Evolutionary conservation across 305 asterid species (phyloP).

Genomic region (Coffea humblotiana): DNA sequence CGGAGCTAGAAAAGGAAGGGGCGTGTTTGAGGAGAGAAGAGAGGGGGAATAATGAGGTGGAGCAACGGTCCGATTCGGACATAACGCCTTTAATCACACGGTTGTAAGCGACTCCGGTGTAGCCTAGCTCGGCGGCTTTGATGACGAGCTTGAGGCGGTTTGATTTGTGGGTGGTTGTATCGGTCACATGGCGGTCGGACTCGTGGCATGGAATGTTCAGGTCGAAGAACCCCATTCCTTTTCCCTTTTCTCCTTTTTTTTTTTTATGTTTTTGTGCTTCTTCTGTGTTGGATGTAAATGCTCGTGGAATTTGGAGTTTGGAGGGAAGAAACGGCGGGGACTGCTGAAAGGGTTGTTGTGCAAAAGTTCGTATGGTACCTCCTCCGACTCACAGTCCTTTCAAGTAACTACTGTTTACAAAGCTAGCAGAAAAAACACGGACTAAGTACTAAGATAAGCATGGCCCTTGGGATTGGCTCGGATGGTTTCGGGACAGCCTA

Average conservation of each 20-base stretch:
- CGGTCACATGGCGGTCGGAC: constrained; percentile 27
- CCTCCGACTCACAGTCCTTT: no score
- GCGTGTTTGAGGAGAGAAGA: constrained; percentile 48
- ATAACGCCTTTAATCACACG: constrained; percentile 78
- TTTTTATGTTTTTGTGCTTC: no score
- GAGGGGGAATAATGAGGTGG: constrained; percentile 56
- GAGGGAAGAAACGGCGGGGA: no score
- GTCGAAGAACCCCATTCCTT: constrained; percentile 74
- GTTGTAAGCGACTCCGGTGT: constrained; percentile 81
- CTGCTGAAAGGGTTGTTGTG: no score
- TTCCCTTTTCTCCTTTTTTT: no score
- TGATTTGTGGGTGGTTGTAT: constrained; percentile 39
- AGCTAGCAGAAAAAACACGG: no score
- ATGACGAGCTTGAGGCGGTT: constrained; percentile 65
- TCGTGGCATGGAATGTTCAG: constrained; percentile 60
- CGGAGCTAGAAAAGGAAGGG: constrained; percentile 59
- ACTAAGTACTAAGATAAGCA: no score
- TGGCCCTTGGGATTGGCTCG: no score
- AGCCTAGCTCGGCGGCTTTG: constrained; percentile 82
- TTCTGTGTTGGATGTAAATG: background rate
- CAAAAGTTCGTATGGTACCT: no score
- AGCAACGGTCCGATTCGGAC: constrained; percentile 81
- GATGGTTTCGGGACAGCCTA: no score
- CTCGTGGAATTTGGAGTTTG: background rate
- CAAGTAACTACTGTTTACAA: no score